Base-by-base conservation (phyloP, 805 yeast genomes). In the Candida hungchunana region DNA sequence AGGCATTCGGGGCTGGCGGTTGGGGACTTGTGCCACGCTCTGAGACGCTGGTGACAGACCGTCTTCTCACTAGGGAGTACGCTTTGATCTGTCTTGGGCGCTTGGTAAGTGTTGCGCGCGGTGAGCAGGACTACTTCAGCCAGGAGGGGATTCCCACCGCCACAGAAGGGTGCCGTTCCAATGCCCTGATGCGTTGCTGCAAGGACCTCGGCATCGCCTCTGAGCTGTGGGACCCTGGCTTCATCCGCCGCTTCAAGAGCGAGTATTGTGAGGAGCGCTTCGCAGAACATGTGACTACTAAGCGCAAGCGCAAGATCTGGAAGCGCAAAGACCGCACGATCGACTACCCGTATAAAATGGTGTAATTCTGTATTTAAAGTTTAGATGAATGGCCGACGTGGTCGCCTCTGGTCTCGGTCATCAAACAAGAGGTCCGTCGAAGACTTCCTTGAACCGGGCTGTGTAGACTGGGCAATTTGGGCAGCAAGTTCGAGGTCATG, bases 1-100 rank as follows among this genome's bases (percentile, higher is more conserved):
- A 71, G 25, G 94, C 97, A 0, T 90, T 93, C 66, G 98, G 98
- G 4, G 96, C 98, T 6, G 98, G 98, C 18, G 97, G 95, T 2
- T 93, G 98, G 98, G 97, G 97, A 1, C 66, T 93, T 37, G 96
- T 94, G 1, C 97, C 98, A 9, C 67, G 98, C 37, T 79, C 95
- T 0, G 90, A 84, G 46, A 82, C 95, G 1, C 66, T 76, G 35
- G 77, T 93, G 21, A 82, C 95, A 2, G 72, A 78, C 20, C 77
- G 73, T 43, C 70, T 78, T 32, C 79, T 93, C 21, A 86, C 96
- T 9, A 71, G 97, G 46, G 98, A 93, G 56, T 93, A 87, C 55
- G 97, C 86, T 0, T 65, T 93, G 34, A 70, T 93, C 4, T 82
- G 95, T 48, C 77, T 82, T 40, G 97, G 97, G 1, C 73, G 95